Conservation (phyloP, 805 yeast species). For the Ogataea wickerhamii region DNA sequence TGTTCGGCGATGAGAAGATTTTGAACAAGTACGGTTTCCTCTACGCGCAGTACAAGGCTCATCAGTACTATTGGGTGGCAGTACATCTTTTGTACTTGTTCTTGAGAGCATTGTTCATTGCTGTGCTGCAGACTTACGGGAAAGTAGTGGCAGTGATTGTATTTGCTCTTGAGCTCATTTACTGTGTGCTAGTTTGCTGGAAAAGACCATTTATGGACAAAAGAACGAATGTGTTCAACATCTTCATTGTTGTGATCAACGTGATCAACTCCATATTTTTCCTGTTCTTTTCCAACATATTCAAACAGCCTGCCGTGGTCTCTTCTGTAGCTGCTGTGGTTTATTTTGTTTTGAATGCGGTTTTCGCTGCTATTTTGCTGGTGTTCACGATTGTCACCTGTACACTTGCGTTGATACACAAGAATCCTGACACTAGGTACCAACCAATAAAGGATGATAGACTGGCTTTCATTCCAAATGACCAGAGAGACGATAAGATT, state of each 20-base stretch:
- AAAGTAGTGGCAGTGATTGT: constrained; percentile 76
- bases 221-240: constrained; percentile 90
- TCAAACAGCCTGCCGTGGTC: constrained; percentile 82
- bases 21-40: constrained; percentile 88
- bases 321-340: constrained; percentile 90
- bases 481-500: constrained; percentile 35
- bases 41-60: constrained; percentile 88
- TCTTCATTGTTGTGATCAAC: constrained; percentile 74
- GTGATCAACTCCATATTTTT: constrained; percentile 82
- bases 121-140: constrained; percentile 78
- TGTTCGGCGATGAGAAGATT: constrained; percentile 78
- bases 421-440: constrained; percentile 92
- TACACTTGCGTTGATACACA: constrained; percentile 73
- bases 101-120: constrained; percentile 77
- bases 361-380: constrained; percentile 75
- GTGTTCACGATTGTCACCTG: constrained; percentile 87
- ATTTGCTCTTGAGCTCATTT: constrained; percentile 70
- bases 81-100: constrained; percentile 64
- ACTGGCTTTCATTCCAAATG: constrained; percentile 80
- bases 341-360: constrained; percentile 85
- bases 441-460: constrained; percentile 97
- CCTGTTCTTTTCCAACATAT: constrained; percentile 81
- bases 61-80: constrained; percentile 76
- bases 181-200: constrained; percentile 62
- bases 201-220: constrained; percentile 90